A percentile compares a stretch with the other conserved stretches of the same genome.
Conservation (phyloP, 2,329 filamentous ascomycete genomes). For the Balansia obtecta region DNA sequence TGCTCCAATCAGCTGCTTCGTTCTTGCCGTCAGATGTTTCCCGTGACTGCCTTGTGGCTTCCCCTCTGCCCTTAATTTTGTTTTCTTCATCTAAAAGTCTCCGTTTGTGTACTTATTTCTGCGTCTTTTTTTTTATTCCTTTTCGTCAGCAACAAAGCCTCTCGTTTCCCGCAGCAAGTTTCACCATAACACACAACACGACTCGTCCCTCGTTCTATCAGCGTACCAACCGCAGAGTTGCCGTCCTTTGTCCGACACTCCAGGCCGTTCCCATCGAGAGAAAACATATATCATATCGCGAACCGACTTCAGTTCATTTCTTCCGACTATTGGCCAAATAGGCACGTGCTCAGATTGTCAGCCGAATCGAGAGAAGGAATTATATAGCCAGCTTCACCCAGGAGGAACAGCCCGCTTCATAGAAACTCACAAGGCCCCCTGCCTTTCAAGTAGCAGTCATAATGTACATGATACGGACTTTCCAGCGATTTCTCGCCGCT, state of each 20-base stretch:
- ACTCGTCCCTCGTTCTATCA: too few relatives aligned
- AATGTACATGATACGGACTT: slow-evolving; percentile 35
- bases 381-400: too few relatives aligned
- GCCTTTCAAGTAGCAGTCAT: background rate
- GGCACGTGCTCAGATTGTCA: too few relatives aligned
- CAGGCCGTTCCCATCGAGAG: too few relatives aligned
- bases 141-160: background rate
- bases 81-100: background rate
- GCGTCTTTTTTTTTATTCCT: background rate
- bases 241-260: too few relatives aligned
- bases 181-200: background rate
- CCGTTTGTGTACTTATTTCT: background rate
- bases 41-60: background rate
- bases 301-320: too few relatives aligned
- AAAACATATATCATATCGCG: too few relatives aligned
- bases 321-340: too few relatives aligned
- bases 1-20: background rate
- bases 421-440: too few relatives aligned
- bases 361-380: too few relatives aligned
- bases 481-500: slow-evolving; percentile 36
- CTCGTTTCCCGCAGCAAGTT: background rate
- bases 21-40: background rate
- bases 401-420: background rate
- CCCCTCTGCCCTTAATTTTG: slow-evolving; percentile 1
- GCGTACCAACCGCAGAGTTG: too few relatives aligned